Evolutionary conservation across 306 rosid genomes (phyloP).

Genomic region (Mucuna pruriens): DNA sequence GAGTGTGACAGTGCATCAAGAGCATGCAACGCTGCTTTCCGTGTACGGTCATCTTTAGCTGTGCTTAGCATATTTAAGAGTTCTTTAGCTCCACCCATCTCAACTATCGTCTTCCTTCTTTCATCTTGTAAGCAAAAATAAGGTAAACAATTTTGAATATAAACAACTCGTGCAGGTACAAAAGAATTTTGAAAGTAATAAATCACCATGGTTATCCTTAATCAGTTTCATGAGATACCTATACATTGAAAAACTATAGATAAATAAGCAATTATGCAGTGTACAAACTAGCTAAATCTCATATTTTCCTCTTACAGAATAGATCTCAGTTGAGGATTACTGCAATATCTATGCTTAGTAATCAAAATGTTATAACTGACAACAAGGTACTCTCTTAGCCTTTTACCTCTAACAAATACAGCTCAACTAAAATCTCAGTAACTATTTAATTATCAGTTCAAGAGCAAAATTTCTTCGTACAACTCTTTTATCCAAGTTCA

Average conservation of each 20-base stretch:
- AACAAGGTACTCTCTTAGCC: background rate
- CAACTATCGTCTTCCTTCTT: conserved; percentile 79
- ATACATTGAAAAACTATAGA: conserved; percentile 7
- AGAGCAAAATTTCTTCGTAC: background rate
- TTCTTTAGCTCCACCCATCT: conserved; percentile 75
- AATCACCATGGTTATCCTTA: conserved; percentile 13
- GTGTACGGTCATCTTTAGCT: conserved; percentile 90
- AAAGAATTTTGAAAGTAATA: conserved; percentile 25
- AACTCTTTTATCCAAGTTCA: conserved; percentile 27
- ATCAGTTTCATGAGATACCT: conserved; percentile 23
- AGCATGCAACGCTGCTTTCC: conserved; percentile 85
- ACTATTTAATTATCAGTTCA: conserved; percentile 21
- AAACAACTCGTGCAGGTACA: conserved; percentile 27
- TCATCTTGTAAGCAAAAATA: conserved; percentile 59
- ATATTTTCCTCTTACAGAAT: background rate
- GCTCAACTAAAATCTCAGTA: background rate
- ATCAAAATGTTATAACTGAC: background rate
- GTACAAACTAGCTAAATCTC: background rate
- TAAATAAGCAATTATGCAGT: background rate
- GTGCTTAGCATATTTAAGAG: conserved; percentile 79
- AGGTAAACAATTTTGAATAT: conserved; percentile 8
- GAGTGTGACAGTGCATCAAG: conserved; percentile 74
- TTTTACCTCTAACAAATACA: background rate
- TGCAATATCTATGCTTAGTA: background rate
- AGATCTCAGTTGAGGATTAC: conserved; percentile 6